Base-by-base conservation (phyloP, 2,329 filamentous ascomycete genomes). In the Pseudopyrenochaeta lycopersici region DNA sequence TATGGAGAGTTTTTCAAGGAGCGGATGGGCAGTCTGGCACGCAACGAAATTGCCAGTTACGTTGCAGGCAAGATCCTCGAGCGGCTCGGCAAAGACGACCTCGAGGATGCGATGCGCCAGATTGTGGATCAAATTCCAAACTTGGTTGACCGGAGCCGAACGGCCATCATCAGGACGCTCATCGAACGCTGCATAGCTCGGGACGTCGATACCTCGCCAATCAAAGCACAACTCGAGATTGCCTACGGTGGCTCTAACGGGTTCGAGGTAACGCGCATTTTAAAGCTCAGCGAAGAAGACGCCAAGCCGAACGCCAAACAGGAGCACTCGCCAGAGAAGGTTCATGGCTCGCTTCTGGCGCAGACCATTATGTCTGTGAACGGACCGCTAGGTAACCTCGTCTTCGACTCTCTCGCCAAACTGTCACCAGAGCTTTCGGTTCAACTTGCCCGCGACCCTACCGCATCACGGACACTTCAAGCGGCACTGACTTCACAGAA, bases 1-100 rank as follows among this genome's bases (percentile, higher is more conserved):
- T 94, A 96, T 77, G 86, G 84, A 52, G 88, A 89, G 62, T 86
- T 92, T 60, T 90, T 98, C 75, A 89, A 88, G 56, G 88, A 90
- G 12, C 86, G 92, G 21, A 90, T 98, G 66, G 87, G 88, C 18
- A 90, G 87, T 33, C 84, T 97, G 54, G 86, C 94, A 5, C 89
- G 92, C 52, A 98, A 98, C 72, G 93, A 96, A 66, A 90, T 93
- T 43, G 92, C 95, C 5, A 90, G 88, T 20, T 98, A 97, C 69
- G 90, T 96, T 0, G 91, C 92, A 17, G 90, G 93, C 63, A 86
- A 88, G 52, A 88, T 96, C 3, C 80, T 99, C 38, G 90, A 92
- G 71, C 86, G 95, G 48, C 81, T 98, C 10, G 89, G 91, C 74
- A 93, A 91, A 70, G 92, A 97, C 54, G 92, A 97, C 68, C 82